Conservation (phyloP, 2,329 filamentous ascomycete genomes). For the Hypoxylon sp. region DNA sequence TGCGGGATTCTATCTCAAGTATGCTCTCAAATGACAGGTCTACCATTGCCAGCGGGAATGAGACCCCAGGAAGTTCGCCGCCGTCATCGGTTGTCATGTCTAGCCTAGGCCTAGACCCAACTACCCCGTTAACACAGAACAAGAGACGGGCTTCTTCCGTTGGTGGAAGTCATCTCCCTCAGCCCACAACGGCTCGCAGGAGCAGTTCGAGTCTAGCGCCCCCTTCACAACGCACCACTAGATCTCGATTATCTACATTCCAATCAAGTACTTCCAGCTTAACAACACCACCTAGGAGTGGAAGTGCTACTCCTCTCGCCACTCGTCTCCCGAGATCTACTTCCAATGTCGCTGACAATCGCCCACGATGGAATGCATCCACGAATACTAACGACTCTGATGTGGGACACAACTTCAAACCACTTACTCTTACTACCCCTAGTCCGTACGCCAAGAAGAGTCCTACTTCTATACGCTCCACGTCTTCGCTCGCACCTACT, state of each 20-base stretch:
- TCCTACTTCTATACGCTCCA: constrained; percentile 59
- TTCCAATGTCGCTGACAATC: constrained; percentile 64
- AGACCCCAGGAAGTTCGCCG: constrained; percentile 78
- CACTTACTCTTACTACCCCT: constrained; percentile 71
- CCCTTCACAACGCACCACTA: constrained; percentile 60
- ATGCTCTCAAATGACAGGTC: constrained; percentile 88
- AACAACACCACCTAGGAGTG: constrained; percentile 57
- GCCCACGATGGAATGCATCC: constrained; percentile 81
- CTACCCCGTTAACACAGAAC: constrained; percentile 61
- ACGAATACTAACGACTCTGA: constrained; percentile 75
- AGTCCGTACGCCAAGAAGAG: constrained; percentile 68
- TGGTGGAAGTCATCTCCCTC: constrained; percentile 62
- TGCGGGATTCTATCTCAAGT: constrained; percentile 93
- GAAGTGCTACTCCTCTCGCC: constrained; percentile 66
- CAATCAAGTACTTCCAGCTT: constrained; percentile 51
- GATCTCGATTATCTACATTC: constrained; percentile 64
- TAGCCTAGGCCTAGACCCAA: constrained; percentile 64
- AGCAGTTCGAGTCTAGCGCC: constrained; percentile 64
- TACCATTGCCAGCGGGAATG: constrained; percentile 76
- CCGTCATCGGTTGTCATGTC: constrained; percentile 75
- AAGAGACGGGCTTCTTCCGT: constrained; percentile 66
- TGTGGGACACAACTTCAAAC: constrained; percentile 77
- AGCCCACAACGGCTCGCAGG: constrained; percentile 59
- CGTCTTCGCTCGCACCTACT: constrained; percentile 60
- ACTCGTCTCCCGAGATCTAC: constrained; percentile 62